Base-by-base conservation (phyloP, 768 basidiomycete species). In the Cystobasidium onofrii region DNA sequence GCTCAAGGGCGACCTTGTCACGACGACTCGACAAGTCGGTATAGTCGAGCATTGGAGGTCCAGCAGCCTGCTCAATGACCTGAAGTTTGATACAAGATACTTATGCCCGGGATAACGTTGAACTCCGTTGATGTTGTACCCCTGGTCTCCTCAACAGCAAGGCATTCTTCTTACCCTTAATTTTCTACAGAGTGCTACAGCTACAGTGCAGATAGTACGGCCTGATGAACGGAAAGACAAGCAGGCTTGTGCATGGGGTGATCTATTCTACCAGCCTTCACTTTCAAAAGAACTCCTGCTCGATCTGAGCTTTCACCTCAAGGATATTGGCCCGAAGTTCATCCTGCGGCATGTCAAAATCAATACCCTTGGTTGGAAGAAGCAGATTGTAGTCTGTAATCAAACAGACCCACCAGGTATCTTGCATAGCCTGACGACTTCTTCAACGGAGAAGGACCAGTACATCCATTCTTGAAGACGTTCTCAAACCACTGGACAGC, bases 401-500 rank as follows among this genome's bases (percentile, higher is more conserved):
- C 27, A 29, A 64, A 4, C 4, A 27, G n/a, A 44, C 64, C 4
- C 25, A 65, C 64, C 29, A 67, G 65, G 23, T 67, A 67, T 25
- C 12, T 9, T 9, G 23, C 27, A 39, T 67, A 67, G 3, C 39
- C 41, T 18, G 18, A 17, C 12, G 50, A 46, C 3, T 29, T 29
- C 18, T 23, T 36, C 13, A 67, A 39, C 7, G 65, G 65, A 43
- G 65, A 50, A 31, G 65, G 39, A 2, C 7, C 6, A 1, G 65
- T 67, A 27, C 65, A 67, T 43, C 65, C 65, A 52, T 67, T 67
- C 25, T 67, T 12, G 27, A 27, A 3, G 13, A 18, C 13, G 7
- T 44, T 31, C 27, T 10, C 15, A 25, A 67, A 67, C 65, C 65
- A 67, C 65, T 67, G n/a, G n/a, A n/a, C n/a, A n/a, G n/a, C n/a